phyloP scores from a whole-genome alignment of 352 stramenopile species.

The Globisporangium paddicum region DNA sequence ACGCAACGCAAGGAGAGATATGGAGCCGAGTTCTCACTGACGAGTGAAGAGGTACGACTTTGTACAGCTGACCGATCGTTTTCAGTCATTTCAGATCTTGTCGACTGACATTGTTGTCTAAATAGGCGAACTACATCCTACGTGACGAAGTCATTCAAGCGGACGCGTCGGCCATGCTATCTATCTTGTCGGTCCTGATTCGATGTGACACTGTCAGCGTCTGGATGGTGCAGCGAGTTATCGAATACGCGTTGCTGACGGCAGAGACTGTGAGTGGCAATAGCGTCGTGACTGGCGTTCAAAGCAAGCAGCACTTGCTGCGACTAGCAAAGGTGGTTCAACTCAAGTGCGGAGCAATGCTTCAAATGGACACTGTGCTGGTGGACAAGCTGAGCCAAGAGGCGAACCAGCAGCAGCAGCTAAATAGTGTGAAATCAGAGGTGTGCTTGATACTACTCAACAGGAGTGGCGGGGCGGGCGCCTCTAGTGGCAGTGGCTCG shows the following conservation, averaged over 20 bases:
- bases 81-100: background rate
- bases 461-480: background rate
- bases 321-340: slow-evolving; percentile 16
- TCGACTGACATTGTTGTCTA: background rate
- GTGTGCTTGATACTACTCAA: slow-evolving; percentile 2
- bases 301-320: background rate
- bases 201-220: slow-evolving; percentile 28
- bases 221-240: slow-evolving; percentile 26
- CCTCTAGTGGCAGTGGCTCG: background rate
- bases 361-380: slow-evolving; percentile 26
- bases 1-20: slow-evolving; percentile 17
- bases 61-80: background rate
- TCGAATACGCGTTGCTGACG: slow-evolving; percentile 24
- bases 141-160: slow-evolving; percentile 5
- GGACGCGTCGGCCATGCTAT: slow-evolving; percentile 4
- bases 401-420: background rate
- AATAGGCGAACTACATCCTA: slow-evolving; percentile 25
- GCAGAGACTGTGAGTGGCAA: background rate
- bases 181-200: slow-evolving; percentile 21
- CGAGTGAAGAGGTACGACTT: slow-evolving; percentile 27
- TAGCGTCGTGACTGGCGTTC: background rate
- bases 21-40: slow-evolving; percentile 14
- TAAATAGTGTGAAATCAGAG: background rate
- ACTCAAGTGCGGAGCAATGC: slow-evolving; percentile 25
- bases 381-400: slow-evolving; percentile 22